Evolutionary conservation across 129 eudicot genomes (phyloP).

Genomic region (Flaveria robusta): DNA sequence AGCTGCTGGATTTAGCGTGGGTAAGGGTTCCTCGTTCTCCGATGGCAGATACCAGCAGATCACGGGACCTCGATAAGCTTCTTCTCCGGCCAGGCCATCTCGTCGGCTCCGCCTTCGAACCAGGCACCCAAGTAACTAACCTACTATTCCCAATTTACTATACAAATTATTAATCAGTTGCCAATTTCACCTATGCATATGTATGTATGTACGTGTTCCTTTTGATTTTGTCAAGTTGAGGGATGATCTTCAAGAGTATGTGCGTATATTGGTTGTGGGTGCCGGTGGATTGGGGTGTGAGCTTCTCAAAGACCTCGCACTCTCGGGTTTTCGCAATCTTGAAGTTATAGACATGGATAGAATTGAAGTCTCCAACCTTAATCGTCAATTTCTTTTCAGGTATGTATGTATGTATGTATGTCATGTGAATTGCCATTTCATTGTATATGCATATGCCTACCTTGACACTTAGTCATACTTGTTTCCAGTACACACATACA

Average conservation of each 20-base stretch:
- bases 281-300: conserved; percentile 99
- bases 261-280: conserved; percentile 79
- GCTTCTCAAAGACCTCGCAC: conserved; percentile 82
- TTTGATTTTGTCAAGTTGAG: conserved; percentile 53
- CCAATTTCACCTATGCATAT: too few species aligned
- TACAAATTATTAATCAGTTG: too few species aligned
- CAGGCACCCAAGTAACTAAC: conserved; percentile 58
- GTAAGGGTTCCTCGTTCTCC: background rate
- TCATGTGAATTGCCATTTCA: too few species aligned
- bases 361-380: conserved; percentile 86
- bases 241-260: conserved; percentile 74
- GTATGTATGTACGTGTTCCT: background rate
- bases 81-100: conserved; percentile 82
- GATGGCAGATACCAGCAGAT: conserved; percentile 64
- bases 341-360: conserved; percentile 95
- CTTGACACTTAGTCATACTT: too few species aligned
- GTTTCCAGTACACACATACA: too few species aligned
- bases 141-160: background rate
- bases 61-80: conserved; percentile 96
- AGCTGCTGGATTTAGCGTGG: too few species aligned
- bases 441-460: too few species aligned
- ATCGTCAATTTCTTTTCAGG: conserved; percentile 97
- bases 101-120: conserved; percentile 74
- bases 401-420: conserved; percentile 2
- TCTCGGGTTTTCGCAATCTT: conserved; percentile 75